Base-by-base conservation (phyloP, 2,329 filamentous ascomycete species). In the Stachybotrys echinatus region DNA sequence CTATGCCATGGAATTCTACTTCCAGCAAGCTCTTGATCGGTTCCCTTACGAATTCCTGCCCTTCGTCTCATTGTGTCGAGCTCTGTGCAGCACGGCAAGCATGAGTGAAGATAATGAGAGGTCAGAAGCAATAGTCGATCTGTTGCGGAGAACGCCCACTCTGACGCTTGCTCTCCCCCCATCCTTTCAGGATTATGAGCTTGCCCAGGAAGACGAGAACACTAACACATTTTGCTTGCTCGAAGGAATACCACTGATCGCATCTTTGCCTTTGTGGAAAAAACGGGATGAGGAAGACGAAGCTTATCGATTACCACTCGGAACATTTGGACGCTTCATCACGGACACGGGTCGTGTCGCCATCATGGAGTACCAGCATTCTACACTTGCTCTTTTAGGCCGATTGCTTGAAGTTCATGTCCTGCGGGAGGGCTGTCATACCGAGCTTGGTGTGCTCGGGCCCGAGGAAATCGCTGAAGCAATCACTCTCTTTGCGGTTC, bases 1-100 rank as follows among this genome's bases (percentile, higher is more conserved):
- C 10, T 57, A 61, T 40, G 62, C 90, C 18, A 74, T 87, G 61
- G 74, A 74, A 20, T 73, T 71, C 47, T 82, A 78, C 54, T 81
- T 95, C 27, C 74, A 80, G 46, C 80, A 88, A 62, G 84, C 92
- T 6, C 78, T 86, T 42, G 79, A 81, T 52, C 84, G 92, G 49
- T 96, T 91, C 62, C 92, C 92, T 0, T 92, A 89, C 65, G 92
- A 96, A 68, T 85, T 89, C 44, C 68, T 84, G 3, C 90, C 92
- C 1, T 89, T 96, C 59, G 70, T 95, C 52, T 82, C 80, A 48
- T 72, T 95, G 38, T 87, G 84, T 62, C 84, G 83, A 49, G 81
- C 79, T 38, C 70, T 95, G 17, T 79, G 61, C 34, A 71, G 66
- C 40, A 64, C 68, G 12, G 60, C 63, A 3, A 62, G 58, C 42